phyloP scores from a whole-genome alignment of 805 yeast genomes.

The Candida yuanshanica region DNA sequence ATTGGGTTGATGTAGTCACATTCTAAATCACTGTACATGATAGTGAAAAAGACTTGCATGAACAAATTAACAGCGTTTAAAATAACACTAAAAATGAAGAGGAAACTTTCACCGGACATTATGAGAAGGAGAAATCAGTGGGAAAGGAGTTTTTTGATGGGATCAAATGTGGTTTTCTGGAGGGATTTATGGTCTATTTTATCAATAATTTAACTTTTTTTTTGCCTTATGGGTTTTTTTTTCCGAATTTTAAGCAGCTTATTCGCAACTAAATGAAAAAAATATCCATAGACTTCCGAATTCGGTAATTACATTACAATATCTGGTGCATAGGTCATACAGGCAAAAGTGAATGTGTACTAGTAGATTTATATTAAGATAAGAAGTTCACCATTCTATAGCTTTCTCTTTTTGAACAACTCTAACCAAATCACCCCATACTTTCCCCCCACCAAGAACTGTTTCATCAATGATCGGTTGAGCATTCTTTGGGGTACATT shows the following conservation, averaged over 20 bases:
- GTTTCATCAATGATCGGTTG: conserved; percentile 72
- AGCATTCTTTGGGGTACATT: conserved; percentile 74
- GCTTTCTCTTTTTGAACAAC: conserved; percentile 47
- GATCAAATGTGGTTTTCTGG: too few species aligned
- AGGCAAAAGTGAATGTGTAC: too few species aligned
- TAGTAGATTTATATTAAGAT: too few species aligned
- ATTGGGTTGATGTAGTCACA: conserved; percentile 96
- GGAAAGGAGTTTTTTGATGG: too few species aligned
- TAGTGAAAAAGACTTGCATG: conserved; percentile 90
- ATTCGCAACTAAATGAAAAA: not conserved
- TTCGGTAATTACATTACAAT: conserved; percentile 5
- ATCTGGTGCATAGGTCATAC: too few species aligned
- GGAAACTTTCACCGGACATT: conserved; percentile 27
- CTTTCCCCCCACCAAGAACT: conserved; percentile 56
- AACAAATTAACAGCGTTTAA: conserved; percentile 85
- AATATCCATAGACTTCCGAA: conserved; percentile 9
- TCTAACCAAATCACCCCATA: conserved; percentile 68
- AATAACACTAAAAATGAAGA: conserved; percentile 72
- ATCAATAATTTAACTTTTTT: not conserved
- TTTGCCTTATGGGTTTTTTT: not conserved
- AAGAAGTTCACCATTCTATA: conserved; percentile 41
- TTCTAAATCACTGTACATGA: conserved; percentile 91
- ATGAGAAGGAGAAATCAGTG: too few species aligned
- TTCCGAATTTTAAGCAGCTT: not conserved
- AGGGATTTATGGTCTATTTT: not conserved